Conservation (phyloP, 2,329 filamentous ascomycete genomes). For the Scedosporium apiospermum region DNA sequence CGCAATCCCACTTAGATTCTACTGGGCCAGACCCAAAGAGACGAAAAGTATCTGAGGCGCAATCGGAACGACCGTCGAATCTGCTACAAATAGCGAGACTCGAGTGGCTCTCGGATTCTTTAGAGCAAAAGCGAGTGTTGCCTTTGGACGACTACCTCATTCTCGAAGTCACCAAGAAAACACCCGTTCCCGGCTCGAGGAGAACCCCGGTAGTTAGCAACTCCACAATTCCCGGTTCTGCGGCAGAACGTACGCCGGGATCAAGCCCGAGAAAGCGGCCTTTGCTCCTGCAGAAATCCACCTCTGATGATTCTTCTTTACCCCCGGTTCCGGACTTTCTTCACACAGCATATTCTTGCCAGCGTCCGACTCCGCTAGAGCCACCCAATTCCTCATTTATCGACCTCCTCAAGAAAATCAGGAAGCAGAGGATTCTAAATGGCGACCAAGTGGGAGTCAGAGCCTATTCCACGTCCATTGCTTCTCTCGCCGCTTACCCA, state of each 20-base stretch:
- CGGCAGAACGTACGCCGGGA: neutral
- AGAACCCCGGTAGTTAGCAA: too few relatives aligned
- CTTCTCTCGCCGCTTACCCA: conserved; percentile 74
- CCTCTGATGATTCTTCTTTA: conserved; percentile 61
- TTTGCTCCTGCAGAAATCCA: conserved; percentile 56
- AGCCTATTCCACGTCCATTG: conserved; percentile 82
- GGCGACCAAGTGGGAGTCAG: conserved; percentile 72
- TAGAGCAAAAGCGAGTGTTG: conserved; percentile 32
- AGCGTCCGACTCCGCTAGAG: conserved; percentile 61
- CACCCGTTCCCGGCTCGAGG: too few relatives aligned
- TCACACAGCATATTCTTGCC: conserved; percentile 60
- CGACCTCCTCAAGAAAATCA: conserved; percentile 62
- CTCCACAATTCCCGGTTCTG: conserved; percentile 11
- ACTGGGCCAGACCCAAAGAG: conserved; percentile 11
- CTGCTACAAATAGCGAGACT: conserved; percentile 46
- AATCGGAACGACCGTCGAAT: conserved; percentile 1
- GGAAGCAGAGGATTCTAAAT: conserved; percentile 58
- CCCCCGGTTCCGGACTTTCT: conserved; percentile 61
- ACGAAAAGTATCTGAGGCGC: conserved; percentile 10
- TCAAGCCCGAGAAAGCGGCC: conserved; percentile 12
- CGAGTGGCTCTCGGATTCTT: conserved; percentile 46
- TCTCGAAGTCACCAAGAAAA: conserved; percentile 36
- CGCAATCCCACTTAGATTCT: neutral
- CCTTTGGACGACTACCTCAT: conserved; percentile 42
- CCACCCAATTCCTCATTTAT: conserved; percentile 71